A percentile compares a stretch with the other conserved stretches of the same genome.
Conservation (phyloP, 805 yeast species). For the Metschnikowia cubensis region DNA sequence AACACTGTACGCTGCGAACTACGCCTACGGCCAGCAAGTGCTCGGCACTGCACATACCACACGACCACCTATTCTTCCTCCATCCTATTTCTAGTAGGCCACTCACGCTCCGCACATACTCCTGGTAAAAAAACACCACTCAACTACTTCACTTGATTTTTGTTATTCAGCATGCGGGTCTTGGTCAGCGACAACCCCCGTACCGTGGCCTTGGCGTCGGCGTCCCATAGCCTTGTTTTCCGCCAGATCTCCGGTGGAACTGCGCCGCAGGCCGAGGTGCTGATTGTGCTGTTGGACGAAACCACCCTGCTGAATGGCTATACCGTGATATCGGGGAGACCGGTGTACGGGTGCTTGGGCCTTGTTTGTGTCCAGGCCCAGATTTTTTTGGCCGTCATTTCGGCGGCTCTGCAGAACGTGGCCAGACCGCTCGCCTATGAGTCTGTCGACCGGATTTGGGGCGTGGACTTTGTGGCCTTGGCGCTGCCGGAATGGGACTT, state of each 20-base stretch:
- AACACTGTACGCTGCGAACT: too few relatives aligned
- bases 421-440: constrained; percentile 82
- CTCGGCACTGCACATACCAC: not conserved
- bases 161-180: constrained; percentile 9
- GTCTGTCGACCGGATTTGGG: constrained; percentile 70
- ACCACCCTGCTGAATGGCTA: constrained; percentile 38
- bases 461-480: constrained; percentile 85
- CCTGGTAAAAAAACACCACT: too few relatives aligned
- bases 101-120: too few relatives aligned
- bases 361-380: constrained; percentile 65
- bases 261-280: constrained; percentile 36
- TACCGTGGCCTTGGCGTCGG: constrained; percentile 15
- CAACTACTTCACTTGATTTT: too few relatives aligned
- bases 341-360: constrained; percentile 71
- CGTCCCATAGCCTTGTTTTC: constrained; percentile 16
- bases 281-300: constrained; percentile 36
- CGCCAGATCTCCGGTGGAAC: constrained; percentile 9
- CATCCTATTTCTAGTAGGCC: not conserved
- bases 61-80: not conserved
- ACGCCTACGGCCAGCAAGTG: too few relatives aligned
- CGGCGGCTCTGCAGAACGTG: constrained; percentile 62
- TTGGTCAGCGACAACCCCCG: constrained; percentile 16
- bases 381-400: constrained; percentile 72
- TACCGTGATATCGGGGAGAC: constrained; percentile 34
- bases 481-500: constrained; percentile 77